Evolutionary conservation across 306 rosid species (phyloP).

Genomic region (Trifolium pratense): DNA sequence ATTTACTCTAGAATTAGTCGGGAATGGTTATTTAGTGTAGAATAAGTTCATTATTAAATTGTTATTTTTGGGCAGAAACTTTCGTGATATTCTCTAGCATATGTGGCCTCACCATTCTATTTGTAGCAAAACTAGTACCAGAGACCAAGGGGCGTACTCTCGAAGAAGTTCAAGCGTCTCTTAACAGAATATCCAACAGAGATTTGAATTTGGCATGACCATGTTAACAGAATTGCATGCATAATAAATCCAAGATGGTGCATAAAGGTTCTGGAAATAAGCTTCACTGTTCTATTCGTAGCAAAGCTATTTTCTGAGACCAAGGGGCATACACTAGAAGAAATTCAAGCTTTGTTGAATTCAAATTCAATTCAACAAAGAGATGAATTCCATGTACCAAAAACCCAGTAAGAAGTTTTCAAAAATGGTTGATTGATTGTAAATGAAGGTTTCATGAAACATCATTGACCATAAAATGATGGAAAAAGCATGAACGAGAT

Average conservation of each 20-base stretch:
- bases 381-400: conserved; percentile 35
- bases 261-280: too few relatives aligned
- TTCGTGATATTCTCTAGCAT: conserved; percentile 67
- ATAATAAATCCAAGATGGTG: conserved; percentile 1
- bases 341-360: conserved; percentile 72
- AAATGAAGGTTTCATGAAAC: conserved; percentile 1
- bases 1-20: background rate
- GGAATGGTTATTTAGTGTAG: background rate
- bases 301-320: too few relatives aligned
- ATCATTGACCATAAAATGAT: conserved; percentile 16
- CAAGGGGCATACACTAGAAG: too few relatives aligned
- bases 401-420: conserved; percentile 4
- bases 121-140: conserved; percentile 71
- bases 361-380: conserved; percentile 43
- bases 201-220: conserved; percentile 35
- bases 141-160: conserved; percentile 81
- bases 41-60: background rate
- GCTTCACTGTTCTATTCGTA: conserved; percentile 58
- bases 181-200: conserved; percentile 48
- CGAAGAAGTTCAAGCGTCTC: conserved; percentile 77
- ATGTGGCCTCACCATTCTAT: conserved; percentile 59
- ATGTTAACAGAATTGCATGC: conserved; percentile 1
- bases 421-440: conserved; percentile 15
- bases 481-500: too few relatives aligned
- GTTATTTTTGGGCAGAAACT: conserved; percentile 53